A percentile compares a stretch with the other conserved stretches of the same genome.
Evolutionary conservation across 257 asterid genomes (phyloP).

Genomic region (Cordia subcordata): DNA sequence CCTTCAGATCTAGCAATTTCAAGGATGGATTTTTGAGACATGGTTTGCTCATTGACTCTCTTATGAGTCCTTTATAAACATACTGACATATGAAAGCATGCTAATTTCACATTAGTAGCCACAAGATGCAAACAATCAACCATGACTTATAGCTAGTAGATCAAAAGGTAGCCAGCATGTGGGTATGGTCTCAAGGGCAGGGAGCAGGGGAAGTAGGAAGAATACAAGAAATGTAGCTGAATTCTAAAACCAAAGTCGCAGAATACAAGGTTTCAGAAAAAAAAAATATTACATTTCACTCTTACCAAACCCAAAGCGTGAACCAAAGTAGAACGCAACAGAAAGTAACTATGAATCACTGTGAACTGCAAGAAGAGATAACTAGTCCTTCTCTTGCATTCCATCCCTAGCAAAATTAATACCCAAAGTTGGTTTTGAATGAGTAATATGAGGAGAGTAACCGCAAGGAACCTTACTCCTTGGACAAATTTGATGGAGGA

Average conservation of each 20-base stretch:
- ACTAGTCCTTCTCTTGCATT: conserved; percentile 64
- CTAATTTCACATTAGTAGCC: too few relatives aligned
- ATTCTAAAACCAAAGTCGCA: not conserved
- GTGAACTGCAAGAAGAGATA: conserved; percentile 69
- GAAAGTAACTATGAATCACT: conserved; percentile 76
- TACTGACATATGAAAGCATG: too few relatives aligned
- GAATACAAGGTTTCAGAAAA: not conserved
- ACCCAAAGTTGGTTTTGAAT: conserved; percentile 81
- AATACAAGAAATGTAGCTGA: too few relatives aligned
- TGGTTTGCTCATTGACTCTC: conserved; percentile 55
- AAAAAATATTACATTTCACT: conserved; percentile 53
- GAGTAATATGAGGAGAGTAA: too few relatives aligned
- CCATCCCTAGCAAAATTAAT: conserved; percentile 79
- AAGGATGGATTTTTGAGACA: conserved; percentile 47
- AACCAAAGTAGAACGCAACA: conserved; percentile 70
- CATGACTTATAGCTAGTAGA: too few relatives aligned
- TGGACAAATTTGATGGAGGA: not conserved
- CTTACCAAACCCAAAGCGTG: conserved; percentile 61
- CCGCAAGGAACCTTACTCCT: too few relatives aligned
- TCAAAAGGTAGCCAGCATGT: too few relatives aligned
- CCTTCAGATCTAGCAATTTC: conserved; percentile 67
- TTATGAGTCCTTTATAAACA: conserved; percentile 50
- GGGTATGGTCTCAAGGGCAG: too few relatives aligned
- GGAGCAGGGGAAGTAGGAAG: too few relatives aligned
- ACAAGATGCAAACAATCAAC: too few relatives aligned